Evolutionary conservation across 2,329 filamentous ascomycete genomes (phyloP).

Genomic region (Aspergillus felis): DNA sequence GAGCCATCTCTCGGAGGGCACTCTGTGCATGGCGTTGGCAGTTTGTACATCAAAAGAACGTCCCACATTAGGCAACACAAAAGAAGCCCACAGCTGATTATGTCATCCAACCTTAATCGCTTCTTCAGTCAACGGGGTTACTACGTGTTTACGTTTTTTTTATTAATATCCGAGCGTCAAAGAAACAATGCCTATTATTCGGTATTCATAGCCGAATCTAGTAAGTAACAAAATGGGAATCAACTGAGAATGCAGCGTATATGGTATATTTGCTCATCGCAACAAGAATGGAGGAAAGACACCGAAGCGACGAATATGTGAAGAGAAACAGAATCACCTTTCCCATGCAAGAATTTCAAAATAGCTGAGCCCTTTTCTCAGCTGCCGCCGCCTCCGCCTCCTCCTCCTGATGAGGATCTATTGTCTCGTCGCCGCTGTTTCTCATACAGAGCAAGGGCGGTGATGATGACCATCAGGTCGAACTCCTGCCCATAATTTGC

Average conservation of each 20-base stretch:
- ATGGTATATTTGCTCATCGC: background rate
- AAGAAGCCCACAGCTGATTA: background rate
- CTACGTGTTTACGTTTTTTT: background rate
- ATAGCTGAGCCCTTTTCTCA: background rate
- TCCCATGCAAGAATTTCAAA: too few species aligned
- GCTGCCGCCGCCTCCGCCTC: conserved; percentile 10
- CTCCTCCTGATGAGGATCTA: conserved; percentile 4
- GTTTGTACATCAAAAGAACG: background rate
- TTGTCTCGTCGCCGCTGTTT: conserved; percentile 17
- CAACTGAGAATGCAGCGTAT: background rate
- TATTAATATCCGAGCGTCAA: background rate
- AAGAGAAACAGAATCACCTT: background rate
- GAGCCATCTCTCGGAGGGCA: conserved; percentile 21
- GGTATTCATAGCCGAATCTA: background rate
- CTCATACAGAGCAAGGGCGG: conserved; percentile 23
- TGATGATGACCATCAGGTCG: conserved; percentile 27
- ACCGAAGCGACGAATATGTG: background rate
- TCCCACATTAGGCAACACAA: background rate
- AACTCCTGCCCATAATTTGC: conserved; percentile 25
- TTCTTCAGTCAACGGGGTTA: background rate
- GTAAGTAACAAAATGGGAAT: background rate
- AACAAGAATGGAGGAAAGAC: background rate
- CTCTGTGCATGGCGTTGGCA: background rate
- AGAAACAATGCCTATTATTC: background rate
- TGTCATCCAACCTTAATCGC: background rate